Evolutionary conservation across 2,329 filamentous ascomycete genomes (phyloP).

Genomic region (Zymoseptoria passerinii): DNA sequence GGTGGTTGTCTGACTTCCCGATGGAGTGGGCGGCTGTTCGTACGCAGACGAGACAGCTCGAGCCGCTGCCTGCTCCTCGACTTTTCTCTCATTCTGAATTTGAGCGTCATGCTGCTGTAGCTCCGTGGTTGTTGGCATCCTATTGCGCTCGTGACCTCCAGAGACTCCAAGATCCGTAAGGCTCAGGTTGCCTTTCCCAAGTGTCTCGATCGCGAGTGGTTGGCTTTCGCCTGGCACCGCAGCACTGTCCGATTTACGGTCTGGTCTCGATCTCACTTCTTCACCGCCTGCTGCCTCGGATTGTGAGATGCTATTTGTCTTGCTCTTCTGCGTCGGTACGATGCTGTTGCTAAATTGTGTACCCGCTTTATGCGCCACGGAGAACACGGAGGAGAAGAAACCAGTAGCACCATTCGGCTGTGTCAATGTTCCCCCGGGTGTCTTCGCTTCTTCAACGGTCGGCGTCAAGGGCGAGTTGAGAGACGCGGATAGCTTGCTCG

Average conservation of each 20-base stretch:
- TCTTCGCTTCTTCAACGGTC: constrained; percentile 61
- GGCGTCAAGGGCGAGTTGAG: constrained; percentile 67
- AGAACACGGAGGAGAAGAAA: constrained; percentile 92
- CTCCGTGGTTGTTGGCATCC: constrained; percentile 50
- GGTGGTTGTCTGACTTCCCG: constrained; percentile 27
- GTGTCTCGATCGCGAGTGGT: constrained; percentile 74
- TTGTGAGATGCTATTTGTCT: constrained; percentile 22
- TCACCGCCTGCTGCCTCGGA: constrained; percentile 27
- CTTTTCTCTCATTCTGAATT: constrained; percentile 43
- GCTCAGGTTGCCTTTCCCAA: constrained; percentile 82
- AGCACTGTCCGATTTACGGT: constrained; percentile 28
- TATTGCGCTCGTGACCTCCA: constrained; percentile 39
- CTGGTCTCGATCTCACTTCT: constrained; percentile 33
- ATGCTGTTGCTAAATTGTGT: constrained; percentile 67
- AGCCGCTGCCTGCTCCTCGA: constrained; percentile 51
- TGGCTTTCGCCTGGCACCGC: constrained; percentile 46
- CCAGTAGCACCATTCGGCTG: constrained; percentile 40
- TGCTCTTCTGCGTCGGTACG: constrained; percentile 43
- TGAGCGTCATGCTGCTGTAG: constrained; percentile 44
- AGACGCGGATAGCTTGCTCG: constrained; percentile 80
- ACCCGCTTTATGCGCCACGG: constrained; percentile 86
- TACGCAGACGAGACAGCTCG: constrained; percentile 56
- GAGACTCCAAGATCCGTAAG: constrained; percentile 78
- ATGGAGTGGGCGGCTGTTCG: constrained; percentile 32
- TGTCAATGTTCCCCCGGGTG: constrained; percentile 47